phyloP scores from a whole-genome alignment of 257 asterid genomes.

The Euphrasia confusa region DNA sequence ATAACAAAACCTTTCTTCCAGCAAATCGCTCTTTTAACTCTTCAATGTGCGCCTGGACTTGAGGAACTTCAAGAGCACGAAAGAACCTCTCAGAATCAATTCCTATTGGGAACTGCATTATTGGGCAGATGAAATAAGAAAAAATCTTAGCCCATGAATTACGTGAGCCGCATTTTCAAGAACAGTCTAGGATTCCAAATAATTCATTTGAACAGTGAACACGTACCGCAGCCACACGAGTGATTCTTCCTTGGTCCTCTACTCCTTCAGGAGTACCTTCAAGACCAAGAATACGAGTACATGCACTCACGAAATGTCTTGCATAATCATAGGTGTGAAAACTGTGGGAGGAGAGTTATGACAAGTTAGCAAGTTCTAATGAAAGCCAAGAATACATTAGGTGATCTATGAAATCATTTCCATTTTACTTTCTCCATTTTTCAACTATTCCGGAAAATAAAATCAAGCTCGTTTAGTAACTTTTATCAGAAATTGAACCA shows the following conservation, averaged over 20 bases:
- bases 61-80: conserved; percentile 53
- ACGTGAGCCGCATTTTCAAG: conserved; percentile 9
- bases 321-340: conserved; percentile 87
- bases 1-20: conserved; percentile 59
- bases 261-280: conserved; percentile 90
- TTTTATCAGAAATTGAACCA: no score
- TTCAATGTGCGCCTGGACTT: conserved; percentile 49
- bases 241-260: conserved; percentile 79
- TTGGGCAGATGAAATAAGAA: conserved; percentile 22
- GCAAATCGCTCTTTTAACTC: conserved; percentile 59
- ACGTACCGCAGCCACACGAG: conserved; percentile 84
- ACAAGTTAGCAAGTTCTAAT: conserved; percentile 20
- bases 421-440: no score
- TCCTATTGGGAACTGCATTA: conserved; percentile 67
- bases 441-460: no score
- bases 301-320: conserved; percentile 77
- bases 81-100: conserved; percentile 70
- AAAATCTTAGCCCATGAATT: conserved; percentile 8
- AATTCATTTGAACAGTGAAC: conserved; percentile 16
- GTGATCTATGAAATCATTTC: background rate
- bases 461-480: no score
- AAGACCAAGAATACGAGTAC: conserved; percentile 78
- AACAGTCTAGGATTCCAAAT: background rate
- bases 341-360: conserved; percentile 35
- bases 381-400: background rate